Percentiles rank a stretch among this genome's conserved stretches.
These are phyloP conservation scores for Oryza rufipogon DNA, from an alignment of 176 grass and related monocot species.

Conservation along the genomic window DNA sequence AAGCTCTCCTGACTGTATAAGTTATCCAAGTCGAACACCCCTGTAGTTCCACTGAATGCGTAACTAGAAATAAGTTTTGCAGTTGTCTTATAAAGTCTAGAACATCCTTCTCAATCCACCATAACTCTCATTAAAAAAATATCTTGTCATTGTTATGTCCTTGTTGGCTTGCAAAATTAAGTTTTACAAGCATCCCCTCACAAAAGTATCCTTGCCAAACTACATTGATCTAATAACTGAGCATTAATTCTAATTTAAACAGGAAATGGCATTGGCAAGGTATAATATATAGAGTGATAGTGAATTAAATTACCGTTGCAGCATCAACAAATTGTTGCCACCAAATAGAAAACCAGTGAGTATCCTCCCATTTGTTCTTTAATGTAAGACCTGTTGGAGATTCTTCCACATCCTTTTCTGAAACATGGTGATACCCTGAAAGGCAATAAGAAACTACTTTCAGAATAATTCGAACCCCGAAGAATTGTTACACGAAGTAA, in stretches of 20 bases:
- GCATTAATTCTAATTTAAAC: slow-evolving; percentile 10
- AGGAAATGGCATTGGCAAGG: background rate
- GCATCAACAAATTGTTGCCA: slow-evolving; percentile 69
- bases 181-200: background rate
- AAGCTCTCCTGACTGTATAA: background rate
- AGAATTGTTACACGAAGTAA: background rate
- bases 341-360: slow-evolving; percentile 58
- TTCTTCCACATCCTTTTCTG: slow-evolving; percentile 61
- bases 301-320: slow-evolving; percentile 54
- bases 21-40: background rate
- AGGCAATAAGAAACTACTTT: slow-evolving; percentile 12
- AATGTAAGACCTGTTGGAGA: slow-evolving; percentile 35
- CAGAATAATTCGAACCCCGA: background rate
- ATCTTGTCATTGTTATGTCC: background rate
- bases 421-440: slow-evolving; percentile 50
- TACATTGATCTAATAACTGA: background rate
- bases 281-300: background rate
- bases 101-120: background rate
- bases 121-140: background rate
- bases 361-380: slow-evolving; percentile 36
- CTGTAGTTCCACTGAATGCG: background rate
- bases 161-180: background rate
- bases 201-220: background rate
- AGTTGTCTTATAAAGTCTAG: background rate
- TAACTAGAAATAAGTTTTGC: background rate